Percentiles rank a stretch among this genome's conserved stretches.
These are phyloP conservation scores for Penicillium sp. DNA, from an alignment of 2,329 filamentous ascomycete genomes.

Conservation along the genomic window DNA sequence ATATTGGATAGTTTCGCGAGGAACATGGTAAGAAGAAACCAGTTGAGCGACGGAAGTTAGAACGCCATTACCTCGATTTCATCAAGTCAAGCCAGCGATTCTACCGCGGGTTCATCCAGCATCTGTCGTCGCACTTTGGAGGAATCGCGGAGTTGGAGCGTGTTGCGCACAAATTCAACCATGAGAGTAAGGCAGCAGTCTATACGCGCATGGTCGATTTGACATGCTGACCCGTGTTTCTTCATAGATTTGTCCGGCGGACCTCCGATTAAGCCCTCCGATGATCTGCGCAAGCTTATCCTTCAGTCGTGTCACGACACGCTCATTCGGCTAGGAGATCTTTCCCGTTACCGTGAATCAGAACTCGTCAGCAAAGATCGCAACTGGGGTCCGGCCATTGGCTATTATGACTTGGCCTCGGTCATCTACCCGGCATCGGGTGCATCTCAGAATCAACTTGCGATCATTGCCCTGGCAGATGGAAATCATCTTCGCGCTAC, in stretches of 20 bases:
- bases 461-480: slow-evolving; percentile 73
- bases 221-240: slow-evolving; percentile 8
- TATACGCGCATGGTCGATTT: not conserved
- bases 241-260: slow-evolving; percentile 43
- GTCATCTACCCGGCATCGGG: slow-evolving; percentile 75
- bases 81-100: slow-evolving; percentile 84
- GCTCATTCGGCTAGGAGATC: slow-evolving; percentile 81
- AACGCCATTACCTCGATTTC: slow-evolving; percentile 77
- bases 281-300: slow-evolving; percentile 56
- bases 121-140: slow-evolving; percentile 60
- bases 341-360: slow-evolving; percentile 76
- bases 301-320: slow-evolving; percentile 74
- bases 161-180: slow-evolving; percentile 51
- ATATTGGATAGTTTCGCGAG: slow-evolving; percentile 45
- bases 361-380: slow-evolving; percentile 69
- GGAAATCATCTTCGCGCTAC: slow-evolving; percentile 77
- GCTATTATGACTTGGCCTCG: slow-evolving; percentile 79
- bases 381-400: slow-evolving; percentile 73
- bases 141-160: slow-evolving; percentile 57
- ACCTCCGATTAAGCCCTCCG: slow-evolving; percentile 46
- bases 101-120: slow-evolving; percentile 80
- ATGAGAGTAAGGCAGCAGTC: slow-evolving; percentile 38
- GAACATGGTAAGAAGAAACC: slow-evolving; percentile 51
- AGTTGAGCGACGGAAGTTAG: slow-evolving; percentile 69
- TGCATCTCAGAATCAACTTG: slow-evolving; percentile 83